A percentile compares a stretch with the other conserved stretches of the same genome.
Conservation (phyloP, 1,284 basidiomycete species). For the Pholiota adiposa region DNA sequence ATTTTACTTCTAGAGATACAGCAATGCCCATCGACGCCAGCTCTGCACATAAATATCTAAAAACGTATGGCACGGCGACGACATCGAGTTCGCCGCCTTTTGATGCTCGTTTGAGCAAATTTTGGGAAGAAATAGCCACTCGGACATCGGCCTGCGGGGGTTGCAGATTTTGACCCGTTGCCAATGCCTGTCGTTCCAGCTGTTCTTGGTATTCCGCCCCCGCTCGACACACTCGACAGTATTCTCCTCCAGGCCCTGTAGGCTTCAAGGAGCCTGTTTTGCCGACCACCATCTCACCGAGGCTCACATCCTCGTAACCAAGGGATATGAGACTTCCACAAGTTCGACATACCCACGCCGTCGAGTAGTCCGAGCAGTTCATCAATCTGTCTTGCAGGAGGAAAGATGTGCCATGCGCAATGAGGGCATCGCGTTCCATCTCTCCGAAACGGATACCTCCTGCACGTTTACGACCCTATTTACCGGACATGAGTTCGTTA, state of each 20-base stretch:
- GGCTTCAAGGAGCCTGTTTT: constrained; percentile 53
- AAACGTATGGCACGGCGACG: constrained; percentile 95
- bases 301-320: constrained; percentile 86
- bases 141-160: constrained; percentile 52
- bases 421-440: constrained; percentile 99
- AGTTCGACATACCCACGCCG: constrained; percentile 95
- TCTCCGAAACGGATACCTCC: constrained; percentile 99
- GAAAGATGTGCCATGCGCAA: constrained; percentile 98
- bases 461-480: constrained; percentile 93
- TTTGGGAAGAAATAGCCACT: constrained; percentile 65
- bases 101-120: constrained; percentile 60
- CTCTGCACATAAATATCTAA: constrained; percentile 87
- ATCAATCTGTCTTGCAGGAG: constrained; percentile 97
- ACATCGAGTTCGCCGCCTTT: constrained; percentile 89
- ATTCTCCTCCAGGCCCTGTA: constrained; percentile 81
- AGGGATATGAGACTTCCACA: constrained; percentile 96
- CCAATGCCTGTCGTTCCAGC: constrained; percentile 56
- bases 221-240: constrained; percentile 88
- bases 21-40: constrained; percentile 86
- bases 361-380: constrained; percentile 99
- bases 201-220: constrained; percentile 67
- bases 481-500: constrained; percentile 2
- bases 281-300: constrained; percentile 65
- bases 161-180: constrained; percentile 48
- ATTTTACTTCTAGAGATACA: constrained; percentile 72